Percentiles rank a stretch among this genome's conserved stretches.
phyloP scores from a whole-genome alignment of 2,329 filamentous ascomycete genomes.

The Waltergamsia citrina region DNA sequence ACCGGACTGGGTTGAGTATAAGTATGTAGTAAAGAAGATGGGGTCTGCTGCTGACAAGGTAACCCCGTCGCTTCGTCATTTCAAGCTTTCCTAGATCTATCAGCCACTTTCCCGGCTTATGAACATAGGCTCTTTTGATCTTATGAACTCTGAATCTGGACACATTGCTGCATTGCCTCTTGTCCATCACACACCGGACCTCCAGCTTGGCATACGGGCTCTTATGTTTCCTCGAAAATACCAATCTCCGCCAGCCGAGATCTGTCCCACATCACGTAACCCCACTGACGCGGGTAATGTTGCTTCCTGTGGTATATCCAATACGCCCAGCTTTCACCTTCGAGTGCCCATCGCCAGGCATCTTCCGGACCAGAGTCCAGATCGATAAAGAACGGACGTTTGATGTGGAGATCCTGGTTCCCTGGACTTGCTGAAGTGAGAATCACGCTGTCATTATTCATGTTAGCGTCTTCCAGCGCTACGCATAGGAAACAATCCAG shows the following conservation, averaged over 20 bases:
- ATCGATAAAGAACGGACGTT: constrained; percentile 3
- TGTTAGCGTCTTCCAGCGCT: background rate
- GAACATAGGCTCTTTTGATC: constrained; percentile 1
- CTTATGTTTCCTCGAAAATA: background rate
- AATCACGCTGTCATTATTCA: too few species aligned
- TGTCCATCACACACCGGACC: background rate
- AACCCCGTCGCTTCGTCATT: too few species aligned
- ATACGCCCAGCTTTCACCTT: background rate
- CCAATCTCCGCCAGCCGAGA: constrained; percentile 1
- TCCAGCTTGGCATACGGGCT: background rate
- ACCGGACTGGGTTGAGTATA: too few species aligned
- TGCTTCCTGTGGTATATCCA: constrained; percentile 3
- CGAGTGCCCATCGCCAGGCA: constrained; percentile 5
- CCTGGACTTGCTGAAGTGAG: too few species aligned
- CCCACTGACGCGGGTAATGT: constrained; percentile 1
- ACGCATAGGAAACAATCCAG: constrained; percentile 1
- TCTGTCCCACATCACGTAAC: constrained; percentile 6
- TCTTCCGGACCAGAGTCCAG: constrained; percentile 1
- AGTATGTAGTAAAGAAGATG: too few species aligned
- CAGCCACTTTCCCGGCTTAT: constrained; percentile 3
- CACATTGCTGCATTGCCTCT: background rate
- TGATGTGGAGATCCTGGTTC: background rate
- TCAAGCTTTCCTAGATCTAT: constrained; percentile 5
- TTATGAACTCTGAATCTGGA: constrained; percentile 1
- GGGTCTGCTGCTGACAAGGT: too few species aligned